These are phyloP conservation scores for Spathaspora passalidarum DNA, from an alignment of 805 yeast species.

Conservation along the genomic window DNA sequence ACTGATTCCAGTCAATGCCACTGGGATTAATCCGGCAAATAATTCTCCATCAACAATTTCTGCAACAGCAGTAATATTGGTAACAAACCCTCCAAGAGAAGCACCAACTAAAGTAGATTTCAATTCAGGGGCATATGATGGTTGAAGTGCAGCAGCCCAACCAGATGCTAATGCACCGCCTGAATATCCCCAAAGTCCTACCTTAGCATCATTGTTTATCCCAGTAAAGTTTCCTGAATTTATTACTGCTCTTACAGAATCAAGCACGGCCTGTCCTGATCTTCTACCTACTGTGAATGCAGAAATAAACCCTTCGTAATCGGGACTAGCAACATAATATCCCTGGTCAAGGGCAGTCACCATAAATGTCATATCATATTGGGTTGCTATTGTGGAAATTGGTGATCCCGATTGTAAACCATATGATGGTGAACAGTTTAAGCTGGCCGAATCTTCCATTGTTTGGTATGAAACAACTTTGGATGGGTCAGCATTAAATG, in stretches of 20 bases:
- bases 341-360: constrained; percentile 23
- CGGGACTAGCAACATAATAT: constrained; percentile 31
- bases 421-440: constrained; percentile 27
- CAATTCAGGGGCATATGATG: constrained; percentile 34
- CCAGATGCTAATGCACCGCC: constrained; percentile 38
- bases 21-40: constrained; percentile 28
- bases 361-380: constrained; percentile 16
- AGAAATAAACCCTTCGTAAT: constrained; percentile 32
- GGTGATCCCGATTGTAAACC: constrained; percentile 15
- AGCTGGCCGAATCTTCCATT: constrained; percentile 25
- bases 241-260: constrained; percentile 28
- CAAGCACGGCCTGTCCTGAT: constrained; percentile 29
- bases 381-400: constrained; percentile 10
- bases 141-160: constrained; percentile 38
- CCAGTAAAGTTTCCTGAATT: constrained; percentile 16
- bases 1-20: constrained; percentile 29
- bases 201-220: constrained; percentile 15
- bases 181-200: constrained; percentile 34
- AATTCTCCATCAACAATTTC: constrained; percentile 21
- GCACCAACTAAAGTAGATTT: constrained; percentile 24
- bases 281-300: constrained; percentile 30
- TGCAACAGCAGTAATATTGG: constrained; percentile 29
- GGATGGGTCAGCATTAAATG: constrained; percentile 24
- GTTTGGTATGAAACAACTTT: constrained; percentile 26
- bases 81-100: constrained; percentile 37